Evolutionary conservation across 805 yeast species (phyloP), one percentile per base, ranked within the genome.

Genomic region (Lachancea thermotolerans): DNA sequence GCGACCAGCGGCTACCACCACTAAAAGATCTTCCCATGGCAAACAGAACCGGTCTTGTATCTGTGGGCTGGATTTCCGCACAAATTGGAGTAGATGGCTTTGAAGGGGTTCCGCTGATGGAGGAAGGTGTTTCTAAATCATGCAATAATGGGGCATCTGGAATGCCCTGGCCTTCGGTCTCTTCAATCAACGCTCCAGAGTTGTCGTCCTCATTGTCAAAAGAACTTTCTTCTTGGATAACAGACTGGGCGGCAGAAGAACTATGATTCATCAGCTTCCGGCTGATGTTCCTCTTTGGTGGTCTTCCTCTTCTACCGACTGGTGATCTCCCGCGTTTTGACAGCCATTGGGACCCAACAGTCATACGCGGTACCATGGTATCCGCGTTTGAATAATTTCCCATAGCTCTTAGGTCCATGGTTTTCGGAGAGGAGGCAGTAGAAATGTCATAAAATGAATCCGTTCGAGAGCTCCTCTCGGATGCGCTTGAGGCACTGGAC

Each of bases 381-480:
- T 38, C 30, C n/a, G 35, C 42, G 30, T 33, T 31, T 28, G 40
- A 15, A 14, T 45, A 36, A 2, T 45, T 35, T n/a, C 44, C 46
- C 39, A 44, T 49, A n/a, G 46, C 50, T 25, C 57, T 37, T 16
- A 53, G 47, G 31, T 53, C 58, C 45, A 46, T 42, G 10, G 48
- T 47, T 38, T 44, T 45, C 3, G 62, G 57, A 14, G 60, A 49
- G 7, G 65, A 56, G 1, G 68, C 56, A 0, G 69, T 61, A 1
- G 71, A 64, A 6, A 64, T 57, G 47, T 70, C 74, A 45, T 69
- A 68, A 31, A 68, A 57, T 3, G 74, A 70, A 35, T 64, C 69
- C 17, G 67, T 60, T 31, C 69, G 56, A 1, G 73, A 69, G 32
- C 72, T 67, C 39, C 61, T 53, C 34, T 69, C 73, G 7, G 72